Conservation (phyloP, 768 basidiomycete genomes). For the Cystofilobasidium capitatum region DNA sequence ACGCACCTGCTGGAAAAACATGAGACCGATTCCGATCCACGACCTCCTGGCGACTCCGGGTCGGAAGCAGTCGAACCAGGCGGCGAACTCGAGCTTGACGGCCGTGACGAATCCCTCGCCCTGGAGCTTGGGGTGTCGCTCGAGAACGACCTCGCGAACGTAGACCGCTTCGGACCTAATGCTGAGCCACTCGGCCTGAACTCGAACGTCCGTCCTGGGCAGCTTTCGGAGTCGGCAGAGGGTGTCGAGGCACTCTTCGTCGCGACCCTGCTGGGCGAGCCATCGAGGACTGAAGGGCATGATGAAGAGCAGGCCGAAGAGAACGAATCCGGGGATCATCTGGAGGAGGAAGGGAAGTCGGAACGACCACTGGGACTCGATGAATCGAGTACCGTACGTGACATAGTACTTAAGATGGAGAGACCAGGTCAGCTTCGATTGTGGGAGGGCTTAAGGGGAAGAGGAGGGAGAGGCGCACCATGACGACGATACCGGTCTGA, state of each 20-base stretch:
- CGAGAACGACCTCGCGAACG: conserved; percentile 7
- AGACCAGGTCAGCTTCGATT: background rate
- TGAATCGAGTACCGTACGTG: conserved; percentile 3
- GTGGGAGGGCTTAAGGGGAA: background rate
- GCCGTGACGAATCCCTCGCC: conserved; percentile 2
- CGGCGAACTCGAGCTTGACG: conserved; percentile 15
- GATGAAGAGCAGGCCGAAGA: background rate
- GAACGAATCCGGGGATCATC: background rate
- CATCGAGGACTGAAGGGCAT: conserved; percentile 15
- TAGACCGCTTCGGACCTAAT: conserved; percentile 24
- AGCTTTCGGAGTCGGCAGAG: conserved; percentile 25
- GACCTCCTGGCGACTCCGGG: conserved; percentile 15
- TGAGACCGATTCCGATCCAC: conserved; percentile 26
- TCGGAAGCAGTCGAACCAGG: conserved; percentile 22
- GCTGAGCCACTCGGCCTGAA: conserved; percentile 29
- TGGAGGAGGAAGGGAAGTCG: conserved; percentile 1
- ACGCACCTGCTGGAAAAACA: conserved; percentile 30
- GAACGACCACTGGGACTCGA: background rate
- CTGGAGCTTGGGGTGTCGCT: conserved; percentile 19
- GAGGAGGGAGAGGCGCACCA: background rate
- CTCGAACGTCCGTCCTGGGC: conserved; percentile 15
- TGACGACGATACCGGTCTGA: conserved; percentile 13
- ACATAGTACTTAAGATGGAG: background rate
- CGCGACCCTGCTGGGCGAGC: conserved; percentile 27
- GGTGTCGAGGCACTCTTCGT: conserved; percentile 27